Conservation (phyloP, 2,329 filamentous ascomycete species). For the Leptographium procerum region DNA sequence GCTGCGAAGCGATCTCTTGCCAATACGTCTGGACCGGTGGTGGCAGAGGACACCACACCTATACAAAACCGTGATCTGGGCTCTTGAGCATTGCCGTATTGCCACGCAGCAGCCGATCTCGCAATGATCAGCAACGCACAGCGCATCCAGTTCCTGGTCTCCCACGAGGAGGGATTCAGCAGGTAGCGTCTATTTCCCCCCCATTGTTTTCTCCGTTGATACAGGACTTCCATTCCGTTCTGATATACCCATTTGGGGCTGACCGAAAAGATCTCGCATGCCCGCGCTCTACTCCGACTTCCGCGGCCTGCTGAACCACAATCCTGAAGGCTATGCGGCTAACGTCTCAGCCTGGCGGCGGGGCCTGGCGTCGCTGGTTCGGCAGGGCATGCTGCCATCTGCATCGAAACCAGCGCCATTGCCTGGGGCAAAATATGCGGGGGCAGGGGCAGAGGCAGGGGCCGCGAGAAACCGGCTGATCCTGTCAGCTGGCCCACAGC, state of each 20-base stretch:
- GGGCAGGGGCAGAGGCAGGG: neutral
- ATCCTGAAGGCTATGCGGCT: slow-evolving; percentile 17
- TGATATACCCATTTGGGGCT: neutral
- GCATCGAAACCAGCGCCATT: slow-evolving; percentile 4
- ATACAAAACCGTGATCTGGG: neutral
- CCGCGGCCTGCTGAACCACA: slow-evolving; percentile 15
- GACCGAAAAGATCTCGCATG: slow-evolving; percentile 12
- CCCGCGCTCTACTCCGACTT: slow-evolving; percentile 18
- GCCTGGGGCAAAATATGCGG: neutral
- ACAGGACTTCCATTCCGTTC: neutral
- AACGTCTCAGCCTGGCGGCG: slow-evolving; percentile 25
- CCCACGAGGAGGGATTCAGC: slow-evolving; percentile 12
- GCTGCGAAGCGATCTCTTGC: neutral
- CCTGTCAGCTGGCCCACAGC: slow-evolving; percentile 45
- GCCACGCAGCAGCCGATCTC: neutral
- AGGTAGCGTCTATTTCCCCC: slow-evolving; percentile 1
- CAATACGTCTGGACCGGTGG: neutral
- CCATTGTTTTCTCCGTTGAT: neutral
- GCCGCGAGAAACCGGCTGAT: slow-evolving; percentile 35
- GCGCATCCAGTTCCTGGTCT: slow-evolving; percentile 13
- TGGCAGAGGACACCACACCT: neutral
- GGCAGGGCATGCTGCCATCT: slow-evolving; percentile 21
- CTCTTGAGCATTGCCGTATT: neutral
- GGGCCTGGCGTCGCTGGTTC: slow-evolving; percentile 19
- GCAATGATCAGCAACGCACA: slow-evolving; percentile 12